Conservation (phyloP, 2,329 filamentous ascomycete species). For the Penicillium hesseltinei region DNA sequence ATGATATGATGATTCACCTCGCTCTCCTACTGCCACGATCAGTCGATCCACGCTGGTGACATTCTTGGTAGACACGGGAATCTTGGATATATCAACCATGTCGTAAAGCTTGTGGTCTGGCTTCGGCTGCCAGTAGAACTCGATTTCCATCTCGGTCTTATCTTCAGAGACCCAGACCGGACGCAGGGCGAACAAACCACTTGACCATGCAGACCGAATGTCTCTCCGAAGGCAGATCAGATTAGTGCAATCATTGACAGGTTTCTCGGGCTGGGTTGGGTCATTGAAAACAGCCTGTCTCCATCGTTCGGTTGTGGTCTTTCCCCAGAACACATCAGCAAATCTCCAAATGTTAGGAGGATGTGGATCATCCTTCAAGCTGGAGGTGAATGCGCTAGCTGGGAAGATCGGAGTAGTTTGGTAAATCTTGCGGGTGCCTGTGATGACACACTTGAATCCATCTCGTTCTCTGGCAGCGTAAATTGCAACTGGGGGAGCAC, state of each 20-base stretch:
- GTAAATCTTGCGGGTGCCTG: constrained; percentile 3
- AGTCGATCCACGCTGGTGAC: background rate
- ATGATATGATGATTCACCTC: background rate
- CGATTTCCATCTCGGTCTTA: constrained; percentile 5
- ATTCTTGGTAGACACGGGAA: background rate
- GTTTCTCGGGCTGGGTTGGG: background rate
- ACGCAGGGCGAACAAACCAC: constrained; percentile 8
- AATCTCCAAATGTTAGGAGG: constrained; percentile 4
- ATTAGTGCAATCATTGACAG: constrained; percentile 4
- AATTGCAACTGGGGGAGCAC: background rate
- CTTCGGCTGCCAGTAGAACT: constrained; percentile 14
- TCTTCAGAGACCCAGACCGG: background rate
- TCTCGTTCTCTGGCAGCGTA: constrained; percentile 8
- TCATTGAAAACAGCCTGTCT: constrained; percentile 2
- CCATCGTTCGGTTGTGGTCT: background rate
- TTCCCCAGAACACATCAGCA: constrained; percentile 8
- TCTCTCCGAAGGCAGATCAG: constrained; percentile 12
- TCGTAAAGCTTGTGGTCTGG: background rate
- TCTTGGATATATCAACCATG: background rate
- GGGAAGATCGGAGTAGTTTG: constrained; percentile 5
- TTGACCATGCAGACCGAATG: constrained; percentile 3
- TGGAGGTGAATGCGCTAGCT: background rate
- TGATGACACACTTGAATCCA: constrained; percentile 7
- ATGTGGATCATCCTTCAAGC: background rate
- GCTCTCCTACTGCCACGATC: background rate